Conservation (phyloP, 2,329 filamentous ascomycete species). For the Colletotrichum navitas region DNA sequence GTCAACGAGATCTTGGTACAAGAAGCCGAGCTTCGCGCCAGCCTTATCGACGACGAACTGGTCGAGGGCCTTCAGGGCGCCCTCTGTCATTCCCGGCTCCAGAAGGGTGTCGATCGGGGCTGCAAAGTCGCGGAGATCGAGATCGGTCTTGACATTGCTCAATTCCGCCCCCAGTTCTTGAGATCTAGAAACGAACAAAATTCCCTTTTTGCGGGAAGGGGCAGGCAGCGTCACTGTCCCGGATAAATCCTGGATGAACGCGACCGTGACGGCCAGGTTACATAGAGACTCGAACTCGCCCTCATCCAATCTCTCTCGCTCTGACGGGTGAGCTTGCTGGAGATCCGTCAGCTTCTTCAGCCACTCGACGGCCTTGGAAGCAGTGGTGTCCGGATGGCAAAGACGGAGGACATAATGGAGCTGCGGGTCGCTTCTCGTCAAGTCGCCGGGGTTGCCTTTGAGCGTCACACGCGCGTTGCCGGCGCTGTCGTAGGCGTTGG, state of each 20-base stretch:
- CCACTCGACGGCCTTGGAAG: slow-evolving; percentile 54
- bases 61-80: slow-evolving; percentile 54
- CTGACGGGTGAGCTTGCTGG: slow-evolving; percentile 49
- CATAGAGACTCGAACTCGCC: slow-evolving; percentile 52
- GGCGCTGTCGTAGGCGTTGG: slow-evolving; percentile 48
- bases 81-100: slow-evolving; percentile 54
- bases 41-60: slow-evolving; percentile 53
- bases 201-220: slow-evolving; percentile 54
- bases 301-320: slow-evolving; percentile 52
- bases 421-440: slow-evolving; percentile 55
- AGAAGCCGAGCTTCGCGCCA: slow-evolving; percentile 55
- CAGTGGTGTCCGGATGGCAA: slow-evolving; percentile 54
- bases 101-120: slow-evolving; percentile 58
- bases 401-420: slow-evolving; percentile 60
- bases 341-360: slow-evolving; percentile 56
- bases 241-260: slow-evolving; percentile 56
- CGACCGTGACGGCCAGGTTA: slow-evolving; percentile 54
- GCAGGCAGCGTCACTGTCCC: slow-evolving; percentile 52
- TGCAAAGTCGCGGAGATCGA: slow-evolving; percentile 57
- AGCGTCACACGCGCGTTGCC: slow-evolving; percentile 54
- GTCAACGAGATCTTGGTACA: slow-evolving; percentile 59
- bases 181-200: slow-evolving; percentile 51
- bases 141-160: slow-evolving; percentile 51
- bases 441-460: slow-evolving; percentile 56
- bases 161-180: slow-evolving; percentile 55